Evolutionary conservation across 129 eudicot species (phyloP).

Genomic region (Flaveria linearis): DNA sequence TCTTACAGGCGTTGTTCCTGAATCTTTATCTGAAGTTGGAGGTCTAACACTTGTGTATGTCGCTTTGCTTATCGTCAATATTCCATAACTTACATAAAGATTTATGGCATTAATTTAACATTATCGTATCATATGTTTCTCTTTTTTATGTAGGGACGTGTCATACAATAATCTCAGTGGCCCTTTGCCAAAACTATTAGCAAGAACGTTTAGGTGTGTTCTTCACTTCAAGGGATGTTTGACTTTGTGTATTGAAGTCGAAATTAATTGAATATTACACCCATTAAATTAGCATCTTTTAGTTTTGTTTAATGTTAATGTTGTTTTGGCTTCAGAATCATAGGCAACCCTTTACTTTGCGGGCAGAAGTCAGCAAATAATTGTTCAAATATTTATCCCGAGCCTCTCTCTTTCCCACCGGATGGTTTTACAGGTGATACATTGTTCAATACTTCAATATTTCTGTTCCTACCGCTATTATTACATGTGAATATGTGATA

Average conservation of each 20-base stretch:
- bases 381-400: slow-evolving; percentile 78
- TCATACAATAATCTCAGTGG: slow-evolving; percentile 40
- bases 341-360: slow-evolving; percentile 85
- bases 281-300: neutral
- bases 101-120: slow-evolving; percentile 1
- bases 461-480: neutral
- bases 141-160: slow-evolving; percentile 29
- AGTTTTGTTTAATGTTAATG: slow-evolving; percentile 7
- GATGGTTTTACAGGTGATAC: slow-evolving; percentile 56
- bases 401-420: slow-evolving; percentile 77
- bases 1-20: slow-evolving; percentile 76
- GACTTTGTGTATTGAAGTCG: neutral
- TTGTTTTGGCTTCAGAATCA: slow-evolving; percentile 49
- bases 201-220: slow-evolving; percentile 39
- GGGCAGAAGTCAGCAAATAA: slow-evolving; percentile 62
- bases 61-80: neutral
- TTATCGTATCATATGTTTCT: neutral
- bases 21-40: slow-evolving; percentile 60
- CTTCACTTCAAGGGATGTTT: neutral
- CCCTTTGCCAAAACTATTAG: slow-evolving; percentile 43
- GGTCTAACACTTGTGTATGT: slow-evolving; percentile 89
- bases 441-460: neutral
- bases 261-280: neutral
- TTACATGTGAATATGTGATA: neutral
- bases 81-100: slow-evolving; percentile 9